phyloP scores from a whole-genome alignment of 108 stramenopile genomes.

The Skeletonema tropicum region DNA sequence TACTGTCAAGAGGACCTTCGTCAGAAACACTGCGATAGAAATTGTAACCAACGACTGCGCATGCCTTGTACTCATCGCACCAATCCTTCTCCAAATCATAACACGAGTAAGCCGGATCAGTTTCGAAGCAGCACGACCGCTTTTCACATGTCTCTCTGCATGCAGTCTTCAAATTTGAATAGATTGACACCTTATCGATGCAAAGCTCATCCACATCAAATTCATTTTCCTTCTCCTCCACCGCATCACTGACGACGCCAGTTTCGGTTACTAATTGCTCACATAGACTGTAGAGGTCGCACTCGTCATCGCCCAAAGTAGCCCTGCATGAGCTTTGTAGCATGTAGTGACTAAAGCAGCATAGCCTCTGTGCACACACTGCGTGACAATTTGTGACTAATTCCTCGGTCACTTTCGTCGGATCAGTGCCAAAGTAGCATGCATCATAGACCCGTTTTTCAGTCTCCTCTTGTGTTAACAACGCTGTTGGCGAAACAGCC shows the following conservation, averaged over 20 bases:
- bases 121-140: constrained; percentile 25
- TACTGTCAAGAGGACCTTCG: neutral
- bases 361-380: constrained; percentile 12
- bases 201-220: constrained; percentile 8
- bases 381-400: constrained; percentile 11
- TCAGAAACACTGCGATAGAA: neutral
- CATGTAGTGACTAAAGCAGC: constrained; percentile 13
- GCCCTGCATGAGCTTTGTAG: constrained; percentile 12
- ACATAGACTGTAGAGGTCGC: constrained; percentile 4
- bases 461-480: neutral
- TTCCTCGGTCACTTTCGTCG: neutral
- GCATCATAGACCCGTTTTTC: constrained; percentile 7
- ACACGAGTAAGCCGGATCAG: constrained; percentile 8
- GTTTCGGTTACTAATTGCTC: constrained; percentile 14
- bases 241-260: constrained; percentile 1
- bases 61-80: constrained; percentile 28
- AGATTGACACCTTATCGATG: neutral
- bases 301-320: constrained; percentile 15
- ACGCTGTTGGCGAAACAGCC: neutral
- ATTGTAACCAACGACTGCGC: neutral
- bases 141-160: constrained; percentile 7
- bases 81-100: constrained; percentile 24
- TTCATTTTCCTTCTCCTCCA: neutral
- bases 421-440: constrained; percentile 7
- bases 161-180: constrained; percentile 7